Evolutionary conservation across 1,284 basidiomycete species (phyloP).

Genomic region (Moesziomyces antarcticus): DNA sequence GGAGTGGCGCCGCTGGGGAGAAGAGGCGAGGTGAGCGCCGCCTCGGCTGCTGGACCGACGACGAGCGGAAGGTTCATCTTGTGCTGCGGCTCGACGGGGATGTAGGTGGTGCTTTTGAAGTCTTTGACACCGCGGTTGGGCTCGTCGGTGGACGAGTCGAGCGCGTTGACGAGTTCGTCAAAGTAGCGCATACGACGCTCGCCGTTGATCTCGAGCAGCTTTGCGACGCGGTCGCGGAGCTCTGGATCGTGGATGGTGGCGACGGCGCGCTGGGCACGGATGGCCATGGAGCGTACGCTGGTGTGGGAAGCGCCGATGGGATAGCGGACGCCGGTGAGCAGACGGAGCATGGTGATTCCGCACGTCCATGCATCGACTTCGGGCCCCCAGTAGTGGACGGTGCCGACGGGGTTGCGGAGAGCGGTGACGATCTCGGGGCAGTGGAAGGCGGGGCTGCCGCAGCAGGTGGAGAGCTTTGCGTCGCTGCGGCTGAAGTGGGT

Average conservation of each 20-base stretch:
- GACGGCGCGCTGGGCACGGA: slow-evolving; percentile 70
- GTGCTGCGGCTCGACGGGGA: slow-evolving; percentile 70
- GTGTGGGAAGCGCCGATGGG: slow-evolving; percentile 72
- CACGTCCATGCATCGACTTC: slow-evolving; percentile 74
- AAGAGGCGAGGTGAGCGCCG: slow-evolving; percentile 34
- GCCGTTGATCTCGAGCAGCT: slow-evolving; percentile 71
- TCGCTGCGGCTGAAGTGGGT: slow-evolving; percentile 73
- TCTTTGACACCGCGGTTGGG: slow-evolving; percentile 52
- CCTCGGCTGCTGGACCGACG: slow-evolving; percentile 45
- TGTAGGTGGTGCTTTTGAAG: slow-evolving; percentile 71
- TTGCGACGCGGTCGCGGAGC: slow-evolving; percentile 69
- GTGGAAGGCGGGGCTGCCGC: slow-evolving; percentile 72
- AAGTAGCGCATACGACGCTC: slow-evolving; percentile 70
- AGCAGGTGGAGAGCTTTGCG: slow-evolving; percentile 73
- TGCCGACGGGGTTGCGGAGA: slow-evolving; percentile 70
- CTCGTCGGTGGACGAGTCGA: slow-evolving; percentile 40
- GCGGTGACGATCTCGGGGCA: slow-evolving; percentile 72
- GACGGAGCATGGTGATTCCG: slow-evolving; percentile 72
- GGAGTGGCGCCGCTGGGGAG: slow-evolving; percentile 41
- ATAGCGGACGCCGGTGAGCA: slow-evolving; percentile 71
- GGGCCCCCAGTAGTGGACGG: slow-evolving; percentile 70
- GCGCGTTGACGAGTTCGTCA: slow-evolving; percentile 51
- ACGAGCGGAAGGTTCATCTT: slow-evolving; percentile 69
- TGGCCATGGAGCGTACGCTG: slow-evolving; percentile 70
- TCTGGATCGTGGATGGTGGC: slow-evolving; percentile 68